phyloP scores from a whole-genome alignment of 179 eudicot species.

The Beta corolliflora region DNA sequence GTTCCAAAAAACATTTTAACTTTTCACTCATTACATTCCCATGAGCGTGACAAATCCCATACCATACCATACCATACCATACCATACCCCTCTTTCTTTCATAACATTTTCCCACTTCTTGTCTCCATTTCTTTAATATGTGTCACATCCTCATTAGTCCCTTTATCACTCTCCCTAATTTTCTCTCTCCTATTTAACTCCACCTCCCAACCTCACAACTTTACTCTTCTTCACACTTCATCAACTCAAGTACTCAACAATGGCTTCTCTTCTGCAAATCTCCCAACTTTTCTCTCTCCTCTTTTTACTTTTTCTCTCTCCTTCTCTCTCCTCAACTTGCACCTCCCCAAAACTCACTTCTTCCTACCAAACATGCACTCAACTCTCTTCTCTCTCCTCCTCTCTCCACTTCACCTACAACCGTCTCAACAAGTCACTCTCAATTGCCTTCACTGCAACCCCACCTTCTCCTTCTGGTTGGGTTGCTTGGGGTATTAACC shows the following conservation, averaged over 20 bases:
- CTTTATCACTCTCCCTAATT: background rate
- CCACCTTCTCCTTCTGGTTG: conserved; percentile 58
- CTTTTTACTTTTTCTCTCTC: conserved; percentile 17
- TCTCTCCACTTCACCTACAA: conserved; percentile 63
- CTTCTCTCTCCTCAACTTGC: conserved; percentile 39
- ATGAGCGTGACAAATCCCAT: conserved; percentile 14
- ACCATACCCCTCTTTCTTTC: background rate
- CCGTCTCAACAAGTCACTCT: conserved; percentile 39
- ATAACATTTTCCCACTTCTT: background rate
- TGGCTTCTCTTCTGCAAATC: conserved; percentile 2
- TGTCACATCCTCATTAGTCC: conserved; percentile 1
- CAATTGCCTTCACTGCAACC: conserved; percentile 62
- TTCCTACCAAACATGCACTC: conserved; percentile 43
- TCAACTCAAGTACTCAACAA: background rate
- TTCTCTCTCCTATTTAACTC: conserved; percentile 18
- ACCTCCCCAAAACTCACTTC: conserved; percentile 47
- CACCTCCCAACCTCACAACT: background rate
- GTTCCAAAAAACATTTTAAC: too few relatives aligned
- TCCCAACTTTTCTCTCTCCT: background rate
- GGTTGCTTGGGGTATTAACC: conserved; percentile 87
- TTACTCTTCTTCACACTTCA: background rate
- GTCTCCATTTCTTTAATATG: background rate
- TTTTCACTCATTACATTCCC: background rate
- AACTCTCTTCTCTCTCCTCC: conserved; percentile 46
- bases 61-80: too few relatives aligned